Percentiles rank a stretch among this genome's conserved stretches.
phyloP scores from a whole-genome alignment of 176 grass and related monocot genomes.

The Triticum monococcum region DNA sequence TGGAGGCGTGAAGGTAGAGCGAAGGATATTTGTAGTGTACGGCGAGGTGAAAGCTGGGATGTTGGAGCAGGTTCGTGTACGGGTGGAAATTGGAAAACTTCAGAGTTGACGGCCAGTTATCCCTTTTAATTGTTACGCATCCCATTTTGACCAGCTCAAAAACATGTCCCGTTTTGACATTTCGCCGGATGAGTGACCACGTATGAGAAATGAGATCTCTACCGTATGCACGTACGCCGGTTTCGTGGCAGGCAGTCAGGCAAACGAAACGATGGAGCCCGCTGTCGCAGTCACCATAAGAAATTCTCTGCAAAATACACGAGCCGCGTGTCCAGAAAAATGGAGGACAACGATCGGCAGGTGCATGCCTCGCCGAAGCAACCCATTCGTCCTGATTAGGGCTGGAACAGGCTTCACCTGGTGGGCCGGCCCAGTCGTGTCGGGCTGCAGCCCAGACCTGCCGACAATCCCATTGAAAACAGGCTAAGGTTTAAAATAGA shows the following conservation, averaged over 20 bases:
- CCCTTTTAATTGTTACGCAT: not conserved
- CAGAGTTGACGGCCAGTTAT: not conserved
- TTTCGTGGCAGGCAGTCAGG: not conserved
- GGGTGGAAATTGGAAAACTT: slow-evolving; percentile 2
- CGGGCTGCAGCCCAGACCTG: too few species aligned
- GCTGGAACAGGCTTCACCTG: too few species aligned
- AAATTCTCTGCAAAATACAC: not conserved
- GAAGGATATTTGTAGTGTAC: not conserved
- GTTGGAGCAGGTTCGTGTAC: not conserved
- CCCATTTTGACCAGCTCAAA: not conserved
- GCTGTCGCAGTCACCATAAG: not conserved
- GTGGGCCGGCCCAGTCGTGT: too few species aligned
- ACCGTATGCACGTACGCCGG: not conserved
- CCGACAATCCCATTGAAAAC: too few species aligned
- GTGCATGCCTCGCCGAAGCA: too few species aligned
- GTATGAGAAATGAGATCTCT: not conserved
- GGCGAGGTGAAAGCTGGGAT: not conserved
- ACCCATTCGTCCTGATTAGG: too few species aligned
- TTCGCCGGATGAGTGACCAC: not conserved
- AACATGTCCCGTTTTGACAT: too few species aligned
- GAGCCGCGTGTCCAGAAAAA: too few species aligned
- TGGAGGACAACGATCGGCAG: too few species aligned
- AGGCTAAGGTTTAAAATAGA: too few species aligned
- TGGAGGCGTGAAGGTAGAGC: not conserved
- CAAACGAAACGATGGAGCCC: not conserved